Conservation (phyloP, 2,329 filamentous ascomycete species). For the Cordyceps militaris region DNA sequence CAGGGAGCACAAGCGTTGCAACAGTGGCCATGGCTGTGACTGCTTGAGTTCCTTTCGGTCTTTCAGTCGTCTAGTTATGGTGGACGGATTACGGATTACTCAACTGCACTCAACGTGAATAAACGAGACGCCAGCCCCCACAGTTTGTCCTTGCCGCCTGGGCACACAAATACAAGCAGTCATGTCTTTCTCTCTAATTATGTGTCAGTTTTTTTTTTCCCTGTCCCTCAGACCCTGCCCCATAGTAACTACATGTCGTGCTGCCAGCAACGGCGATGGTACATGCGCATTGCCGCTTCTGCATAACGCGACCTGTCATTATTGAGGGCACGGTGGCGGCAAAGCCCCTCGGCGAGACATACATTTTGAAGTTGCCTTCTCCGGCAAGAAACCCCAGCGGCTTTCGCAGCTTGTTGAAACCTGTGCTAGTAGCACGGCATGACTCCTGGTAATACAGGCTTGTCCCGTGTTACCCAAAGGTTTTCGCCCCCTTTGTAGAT, state of each 20-base stretch:
- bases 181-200: not conserved
- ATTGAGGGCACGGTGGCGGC: not conserved
- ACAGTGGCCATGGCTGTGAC: not conserved
- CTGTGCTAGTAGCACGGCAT: no score
- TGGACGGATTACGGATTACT: no score
- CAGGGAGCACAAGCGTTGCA: not conserved
- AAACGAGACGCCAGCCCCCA: not conserved
- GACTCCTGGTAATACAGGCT: no score
- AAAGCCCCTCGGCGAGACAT: not conserved
- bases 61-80: no score
- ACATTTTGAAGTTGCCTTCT: no score
- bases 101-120: no score
- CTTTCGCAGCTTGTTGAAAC: not conserved
- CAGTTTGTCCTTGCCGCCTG: not conserved
- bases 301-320: not conserved
- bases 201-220: not conserved
- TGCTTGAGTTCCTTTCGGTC: not conserved
- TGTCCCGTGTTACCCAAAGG: no score
- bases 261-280: not conserved
- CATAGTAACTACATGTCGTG: not conserved
- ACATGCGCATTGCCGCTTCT: not conserved
- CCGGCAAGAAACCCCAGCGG: no score
- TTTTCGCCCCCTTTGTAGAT: no score
- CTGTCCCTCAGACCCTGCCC: not conserved
- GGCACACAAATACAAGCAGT: not conserved